Evolutionary conservation across 2,329 filamentous ascomycete genomes (phyloP).

Genomic region (Alternaria metachromatica): DNA sequence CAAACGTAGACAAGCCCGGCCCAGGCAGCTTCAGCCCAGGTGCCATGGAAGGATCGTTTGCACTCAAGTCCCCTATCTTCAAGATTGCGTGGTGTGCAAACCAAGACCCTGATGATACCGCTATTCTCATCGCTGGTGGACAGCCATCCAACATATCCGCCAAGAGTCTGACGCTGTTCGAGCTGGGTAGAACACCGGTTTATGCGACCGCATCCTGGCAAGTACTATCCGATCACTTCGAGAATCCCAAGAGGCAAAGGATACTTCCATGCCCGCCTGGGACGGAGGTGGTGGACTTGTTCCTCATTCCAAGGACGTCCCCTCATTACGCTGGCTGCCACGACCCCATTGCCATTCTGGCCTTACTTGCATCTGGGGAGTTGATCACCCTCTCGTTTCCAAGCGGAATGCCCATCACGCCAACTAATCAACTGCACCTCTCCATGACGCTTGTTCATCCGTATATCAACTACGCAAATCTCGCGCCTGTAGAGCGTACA

Average conservation of each 20-base stretch:
- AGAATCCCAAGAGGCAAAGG: slow-evolving; percentile 73
- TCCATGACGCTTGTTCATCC: slow-evolving; percentile 90
- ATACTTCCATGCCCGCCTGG: slow-evolving; percentile 78
- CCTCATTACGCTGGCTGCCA: slow-evolving; percentile 88
- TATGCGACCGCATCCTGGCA: slow-evolving; percentile 95
- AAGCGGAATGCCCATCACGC: slow-evolving; percentile 86
- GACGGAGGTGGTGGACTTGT: slow-evolving; percentile 79
- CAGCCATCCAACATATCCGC: slow-evolving; percentile 69
- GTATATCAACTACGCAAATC: slow-evolving; percentile 75
- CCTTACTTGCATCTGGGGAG: slow-evolving; percentile 83
- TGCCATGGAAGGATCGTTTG: slow-evolving; percentile 58
- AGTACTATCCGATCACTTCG: slow-evolving; percentile 76
- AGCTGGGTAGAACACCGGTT: slow-evolving; percentile 85
- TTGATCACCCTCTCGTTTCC: slow-evolving; percentile 90
- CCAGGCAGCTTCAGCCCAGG: slow-evolving; percentile 51
- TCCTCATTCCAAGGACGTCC: slow-evolving; percentile 79
- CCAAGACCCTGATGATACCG: slow-evolving; percentile 90
- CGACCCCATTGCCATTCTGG: slow-evolving; percentile 86
- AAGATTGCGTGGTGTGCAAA: slow-evolving; percentile 94
- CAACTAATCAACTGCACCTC: slow-evolving; percentile 90
- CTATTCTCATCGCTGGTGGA: slow-evolving; percentile 84
- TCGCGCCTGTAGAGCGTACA: slow-evolving; percentile 77
- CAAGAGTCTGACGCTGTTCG: slow-evolving; percentile 85
- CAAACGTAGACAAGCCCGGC: slow-evolving; percentile 73
- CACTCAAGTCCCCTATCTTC: slow-evolving; percentile 75